Evolutionary conservation across 352 stramenopile species (phyloP).

Genomic region (Heterotrichella gracilis): DNA sequence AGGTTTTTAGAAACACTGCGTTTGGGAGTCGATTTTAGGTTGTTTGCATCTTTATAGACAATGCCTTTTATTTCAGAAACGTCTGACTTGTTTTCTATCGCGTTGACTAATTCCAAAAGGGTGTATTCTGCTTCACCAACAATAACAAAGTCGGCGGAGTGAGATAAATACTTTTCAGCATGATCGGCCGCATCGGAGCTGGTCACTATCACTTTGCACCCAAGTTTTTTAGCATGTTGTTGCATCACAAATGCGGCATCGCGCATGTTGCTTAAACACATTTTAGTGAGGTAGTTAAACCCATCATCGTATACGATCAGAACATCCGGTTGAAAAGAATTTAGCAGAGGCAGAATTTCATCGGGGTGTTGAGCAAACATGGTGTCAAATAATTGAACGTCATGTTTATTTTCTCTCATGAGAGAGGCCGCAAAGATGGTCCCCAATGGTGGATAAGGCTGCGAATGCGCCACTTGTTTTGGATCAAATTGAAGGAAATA

Average conservation of each 20-base stretch:
- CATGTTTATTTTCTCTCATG: not conserved
- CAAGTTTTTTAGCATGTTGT: not conserved
- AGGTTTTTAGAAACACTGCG: not conserved
- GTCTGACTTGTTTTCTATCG: not conserved
- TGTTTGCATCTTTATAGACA: not conserved
- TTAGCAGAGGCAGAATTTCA: not conserved
- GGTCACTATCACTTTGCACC: not conserved
- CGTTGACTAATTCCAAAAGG: not conserved
- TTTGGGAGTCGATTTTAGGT: not conserved
- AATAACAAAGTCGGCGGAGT: not conserved
- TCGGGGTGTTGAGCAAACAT: not conserved
- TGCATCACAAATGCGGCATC: not conserved
- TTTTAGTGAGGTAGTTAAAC: conserved; percentile 4
- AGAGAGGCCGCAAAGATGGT: not conserved
- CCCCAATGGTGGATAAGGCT: not conserved
- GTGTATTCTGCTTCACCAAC: not conserved
- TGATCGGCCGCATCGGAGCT: not conserved
- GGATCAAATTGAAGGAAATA: not conserved
- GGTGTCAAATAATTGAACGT: not conserved
- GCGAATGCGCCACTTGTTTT: not conserved
- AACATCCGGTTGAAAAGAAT: not conserved
- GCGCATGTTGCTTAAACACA: not conserved
- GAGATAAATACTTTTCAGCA: not conserved
- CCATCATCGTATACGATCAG: not conserved
- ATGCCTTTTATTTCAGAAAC: not conserved